Base-by-base conservation (phyloP, 306 rosid species). In the Dalbergia cochinchinensis region DNA sequence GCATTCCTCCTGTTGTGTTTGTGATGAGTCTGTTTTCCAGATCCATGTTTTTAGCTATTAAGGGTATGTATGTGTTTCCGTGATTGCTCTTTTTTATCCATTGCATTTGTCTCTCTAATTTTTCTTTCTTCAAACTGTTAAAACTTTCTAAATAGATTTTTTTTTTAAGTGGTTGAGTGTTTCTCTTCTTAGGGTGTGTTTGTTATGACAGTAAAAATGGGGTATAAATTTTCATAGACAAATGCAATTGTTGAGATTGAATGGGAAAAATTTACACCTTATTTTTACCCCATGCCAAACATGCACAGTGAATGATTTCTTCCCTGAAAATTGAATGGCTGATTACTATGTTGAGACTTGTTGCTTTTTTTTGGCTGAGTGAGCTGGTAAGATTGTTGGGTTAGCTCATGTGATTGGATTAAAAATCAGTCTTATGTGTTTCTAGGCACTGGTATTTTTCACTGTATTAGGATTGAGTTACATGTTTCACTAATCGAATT, bases 31-130 rank as follows among this genome's bases (percentile, higher is more conserved):
- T 16, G 16, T 67, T 67, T 67, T 42, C 5, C 22, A 12, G 68
- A 33, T 13, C 44, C 19, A 13, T 1, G 19, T 67, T 18, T 16
- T 72, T n/a, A 34, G 11, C 6, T 53, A 53, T n/a, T 31, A n/a
- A n/a, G n/a, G n/a, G n/a, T n/a, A 73, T 39, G 77, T 6, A 57
- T 6, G 59, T 6, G 9, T 55, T 41, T 41, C 15, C 7, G 57
- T 55, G 77, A 39, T 42, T 42, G 55, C 19, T 69, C 58, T 41
- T 62, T 10, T 60, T 35, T 26, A 55, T 62, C 34, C 47, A 74
- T 45, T 48, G 48, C 37, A 63, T 8, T 61, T 13, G 3, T 6
- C 8, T 57, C 8, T 57, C 57, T 18, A 20, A 14, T 62, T 33
- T 31, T 18, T 22, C 11, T 14, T 3, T 14, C 9, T 73, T 54